Base-by-base conservation (phyloP, 2,329 filamentous ascomycete genomes). In the Aphanocladium album region DNA sequence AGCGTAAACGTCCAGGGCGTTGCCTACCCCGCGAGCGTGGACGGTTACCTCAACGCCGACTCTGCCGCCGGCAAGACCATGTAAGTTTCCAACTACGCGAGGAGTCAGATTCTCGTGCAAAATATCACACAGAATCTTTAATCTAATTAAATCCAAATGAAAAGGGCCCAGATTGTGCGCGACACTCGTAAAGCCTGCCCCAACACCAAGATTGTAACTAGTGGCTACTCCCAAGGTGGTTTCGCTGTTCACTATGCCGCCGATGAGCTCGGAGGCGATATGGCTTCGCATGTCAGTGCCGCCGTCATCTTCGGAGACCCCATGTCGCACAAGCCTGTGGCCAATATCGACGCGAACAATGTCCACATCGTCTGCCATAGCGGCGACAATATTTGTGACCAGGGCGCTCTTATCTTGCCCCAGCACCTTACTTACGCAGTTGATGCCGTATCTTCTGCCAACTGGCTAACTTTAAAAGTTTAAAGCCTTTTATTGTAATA, bases 221-320 rank as follows among this genome's bases (percentile, higher is more conserved):
- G 67, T 37, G 70, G 70, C 30, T 71, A 70, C 64, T 71, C 69
- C 2, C 68, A 69, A 33, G 70, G 70, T 19, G 69, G 65, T 47
- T 62, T 66, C 59, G 67, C 69, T 9, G 63, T 70, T 5, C 67
- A 70, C 55, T 62, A 70, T 9, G 71, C 70, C 12, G 64, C 69
- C 9, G 60, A 62, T 17, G 61, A 63, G 27, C 64, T 72, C 14
- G 64, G 65, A 35, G 58, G 63, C 41, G 57, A 49, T 54, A 67
- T 69, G 63, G 35, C 35, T 39, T 63, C 65, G 25, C 68, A 64
- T 30, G 63, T 71, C 61, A 67, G 63, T 43, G 68, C 70, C 53
- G 68, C 69, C n/a, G 69, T 72, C 19, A 64, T 72, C 60, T 73
- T 73, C 27, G 71, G 71, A 19, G 71, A 73, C 53, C 71, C 67